Evolutionary conservation across 2,329 filamentous ascomycete genomes (phyloP).

Genomic region (Cercospora nicotianae): DNA sequence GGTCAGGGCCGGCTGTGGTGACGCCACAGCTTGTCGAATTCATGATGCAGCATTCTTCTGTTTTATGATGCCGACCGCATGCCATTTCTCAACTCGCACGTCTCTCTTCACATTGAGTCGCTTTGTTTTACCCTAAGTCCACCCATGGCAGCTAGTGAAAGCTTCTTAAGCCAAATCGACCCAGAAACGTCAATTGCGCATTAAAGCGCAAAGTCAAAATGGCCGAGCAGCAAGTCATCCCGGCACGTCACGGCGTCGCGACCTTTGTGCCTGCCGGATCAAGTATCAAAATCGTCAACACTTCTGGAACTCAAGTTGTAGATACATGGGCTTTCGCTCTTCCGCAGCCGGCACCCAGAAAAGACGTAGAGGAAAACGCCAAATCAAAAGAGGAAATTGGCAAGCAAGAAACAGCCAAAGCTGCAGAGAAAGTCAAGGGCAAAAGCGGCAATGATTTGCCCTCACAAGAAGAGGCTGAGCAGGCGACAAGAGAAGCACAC

Average conservation of each 20-base stretch:
- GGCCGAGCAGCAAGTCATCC: conserved; percentile 45
- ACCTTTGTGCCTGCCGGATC: conserved; percentile 52
- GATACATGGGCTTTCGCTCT: conserved; percentile 54
- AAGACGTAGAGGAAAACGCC: conserved; percentile 24
- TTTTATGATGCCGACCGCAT: background rate
- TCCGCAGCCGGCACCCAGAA: conserved; percentile 43
- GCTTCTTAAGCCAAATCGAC: background rate
- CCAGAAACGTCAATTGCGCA: background rate
- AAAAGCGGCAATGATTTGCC: conserved; percentile 32
- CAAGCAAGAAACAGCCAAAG: conserved; percentile 26
- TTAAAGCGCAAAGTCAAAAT: conserved; percentile 8
- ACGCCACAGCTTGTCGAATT: conserved; percentile 16
- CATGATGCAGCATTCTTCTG: background rate
- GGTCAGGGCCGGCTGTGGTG: conserved; percentile 18
- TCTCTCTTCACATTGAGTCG: background rate
- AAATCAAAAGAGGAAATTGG: conserved; percentile 24
- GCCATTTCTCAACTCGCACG: background rate
- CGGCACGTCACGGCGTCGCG: conserved; percentile 52
- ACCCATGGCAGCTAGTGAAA: background rate
- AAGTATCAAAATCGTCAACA: conserved; percentile 53
- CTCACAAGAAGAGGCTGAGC: conserved; percentile 40
- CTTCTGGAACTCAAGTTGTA: conserved; percentile 52
- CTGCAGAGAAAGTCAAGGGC: conserved; percentile 32
- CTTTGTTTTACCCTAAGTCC: background rate
- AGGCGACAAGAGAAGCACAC: conserved; percentile 30